Base-by-base conservation (phyloP, 2,329 filamentous ascomycete species). In the Knufia fluminis region DNA sequence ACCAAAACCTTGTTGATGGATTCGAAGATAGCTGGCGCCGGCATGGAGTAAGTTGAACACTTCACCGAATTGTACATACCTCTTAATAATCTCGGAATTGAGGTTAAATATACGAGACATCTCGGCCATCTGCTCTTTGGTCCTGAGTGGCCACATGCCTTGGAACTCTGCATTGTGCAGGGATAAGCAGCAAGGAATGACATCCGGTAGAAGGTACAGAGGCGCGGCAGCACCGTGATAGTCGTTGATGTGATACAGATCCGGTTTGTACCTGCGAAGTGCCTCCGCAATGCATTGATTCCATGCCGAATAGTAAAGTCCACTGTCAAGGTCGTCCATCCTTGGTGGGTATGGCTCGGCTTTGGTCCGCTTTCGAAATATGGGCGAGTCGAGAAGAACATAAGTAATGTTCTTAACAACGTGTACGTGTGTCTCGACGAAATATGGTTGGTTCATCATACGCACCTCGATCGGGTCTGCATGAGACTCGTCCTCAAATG, bases 131-230 rank as follows among this genome's bases (percentile, higher is more conserved):
- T 84, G 80, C 38, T 77, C 72, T 7, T 74, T 70, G 9, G 74
- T 80, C 8, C 80, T 71, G 74, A 84, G 81, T 0, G 79, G 78
- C 80, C 80, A 84, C 20, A 83, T 66, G 43, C 80, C 80, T 61
- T 84, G 81, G 57, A 84, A 84, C 55, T 84, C 80, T 43, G 81
- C 80, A 55, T 84, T 84, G 62, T 84, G 81, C 10, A 84, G 74
- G 1, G 80, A 83, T 8, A 84, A 65, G 56, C 77, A 81, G 54
- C 74, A 72, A 2, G 80, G 80, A 36, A 83, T 72, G 0, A 77
- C 79, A 53, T 76, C 66, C 1, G 81, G 81, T 2, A 85, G 71
- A 17, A 83, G 70, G 60, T 84, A 82, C 1, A 84, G 69, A 2
- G 80, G 80, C 36, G 81, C 81, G 10, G 79, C 64, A 2, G 78